Conservation (phyloP, 352 stramenopile species). For the Aphanomyces stellatus region DNA sequence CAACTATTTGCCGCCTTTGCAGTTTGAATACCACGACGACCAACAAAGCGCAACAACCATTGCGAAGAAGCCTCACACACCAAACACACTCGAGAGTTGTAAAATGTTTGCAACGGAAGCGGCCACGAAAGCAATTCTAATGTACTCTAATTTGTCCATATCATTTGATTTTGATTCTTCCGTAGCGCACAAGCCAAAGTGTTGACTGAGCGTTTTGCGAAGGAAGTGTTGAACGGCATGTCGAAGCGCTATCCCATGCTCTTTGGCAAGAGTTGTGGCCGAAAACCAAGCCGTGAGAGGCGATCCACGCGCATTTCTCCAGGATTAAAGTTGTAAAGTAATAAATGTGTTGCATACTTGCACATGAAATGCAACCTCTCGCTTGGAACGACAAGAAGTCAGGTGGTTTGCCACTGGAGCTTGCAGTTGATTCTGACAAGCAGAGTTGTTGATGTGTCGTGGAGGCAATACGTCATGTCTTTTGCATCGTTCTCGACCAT, state of each 20-base stretch:
- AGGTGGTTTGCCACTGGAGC: too few species aligned
- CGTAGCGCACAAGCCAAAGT: constrained; percentile 16
- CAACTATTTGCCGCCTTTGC: constrained; percentile 37
- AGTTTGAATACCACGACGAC: background rate
- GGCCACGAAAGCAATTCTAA: constrained; percentile 8
- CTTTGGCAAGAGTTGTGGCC: background rate
- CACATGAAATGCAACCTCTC: too few species aligned
- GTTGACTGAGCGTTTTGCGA: background rate
- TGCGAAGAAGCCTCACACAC: background rate
- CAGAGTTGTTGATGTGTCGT: too few species aligned
- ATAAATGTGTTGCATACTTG: too few species aligned
- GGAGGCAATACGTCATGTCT: too few species aligned
- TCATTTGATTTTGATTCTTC: background rate
- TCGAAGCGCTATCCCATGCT: constrained; percentile 14
- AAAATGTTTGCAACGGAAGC: background rate
- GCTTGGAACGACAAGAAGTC: too few species aligned
- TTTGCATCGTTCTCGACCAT: too few species aligned
- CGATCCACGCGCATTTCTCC: too few species aligned
- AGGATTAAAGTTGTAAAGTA: too few species aligned
- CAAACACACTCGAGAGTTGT: background rate
- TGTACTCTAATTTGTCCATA: background rate
- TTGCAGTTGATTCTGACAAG: too few species aligned
- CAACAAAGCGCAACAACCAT: background rate
- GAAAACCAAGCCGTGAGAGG: too few species aligned
- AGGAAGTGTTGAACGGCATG: constrained; percentile 1